phyloP scores from a whole-genome alignment of 805 yeast genomes.

The Zygoascus biomembranicola region DNA sequence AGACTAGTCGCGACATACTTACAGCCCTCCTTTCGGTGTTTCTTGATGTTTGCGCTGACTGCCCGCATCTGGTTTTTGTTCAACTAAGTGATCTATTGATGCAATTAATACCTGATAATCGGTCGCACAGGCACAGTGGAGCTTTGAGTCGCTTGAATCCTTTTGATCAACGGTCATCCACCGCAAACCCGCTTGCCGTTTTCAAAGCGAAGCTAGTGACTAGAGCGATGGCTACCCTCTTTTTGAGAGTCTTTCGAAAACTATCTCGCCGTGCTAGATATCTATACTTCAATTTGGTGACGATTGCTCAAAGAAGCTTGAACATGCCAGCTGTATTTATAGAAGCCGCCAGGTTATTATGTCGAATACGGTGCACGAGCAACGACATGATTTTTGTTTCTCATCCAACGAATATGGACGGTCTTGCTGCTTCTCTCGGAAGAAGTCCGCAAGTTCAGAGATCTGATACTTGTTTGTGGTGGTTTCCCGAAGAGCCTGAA shows the following conservation, averaged over 20 bases:
- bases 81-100: conserved; percentile 7
- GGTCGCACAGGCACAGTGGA: neutral
- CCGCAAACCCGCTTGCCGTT: neutral
- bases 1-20: conserved; percentile 30
- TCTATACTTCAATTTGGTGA: conserved; percentile 28
- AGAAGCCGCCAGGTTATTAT: conserved; percentile 43
- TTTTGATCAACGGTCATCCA: neutral
- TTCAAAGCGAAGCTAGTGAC: conserved; percentile 15
- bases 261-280: conserved; percentile 31
- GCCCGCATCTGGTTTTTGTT: conserved; percentile 9
- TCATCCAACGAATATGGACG: conserved; percentile 54
- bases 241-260: conserved; percentile 32
- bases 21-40: conserved; percentile 21
- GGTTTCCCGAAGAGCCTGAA: conserved; percentile 62
- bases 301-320: conserved; percentile 15
- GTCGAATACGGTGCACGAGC: conserved; percentile 45
- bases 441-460: conserved; percentile 19
- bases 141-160: neutral
- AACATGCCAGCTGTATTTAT: conserved; percentile 25
- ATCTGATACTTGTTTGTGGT: conserved; percentile 37
- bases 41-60: conserved; percentile 19
- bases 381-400: conserved; percentile 41
- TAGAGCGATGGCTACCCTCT: conserved; percentile 19
- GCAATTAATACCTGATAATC: conserved; percentile 3
- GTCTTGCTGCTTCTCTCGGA: conserved; percentile 36